Base-by-base conservation (phyloP, 192 early-diverging fungal genomes). In the Globomyces pollinis-pini region DNA sequence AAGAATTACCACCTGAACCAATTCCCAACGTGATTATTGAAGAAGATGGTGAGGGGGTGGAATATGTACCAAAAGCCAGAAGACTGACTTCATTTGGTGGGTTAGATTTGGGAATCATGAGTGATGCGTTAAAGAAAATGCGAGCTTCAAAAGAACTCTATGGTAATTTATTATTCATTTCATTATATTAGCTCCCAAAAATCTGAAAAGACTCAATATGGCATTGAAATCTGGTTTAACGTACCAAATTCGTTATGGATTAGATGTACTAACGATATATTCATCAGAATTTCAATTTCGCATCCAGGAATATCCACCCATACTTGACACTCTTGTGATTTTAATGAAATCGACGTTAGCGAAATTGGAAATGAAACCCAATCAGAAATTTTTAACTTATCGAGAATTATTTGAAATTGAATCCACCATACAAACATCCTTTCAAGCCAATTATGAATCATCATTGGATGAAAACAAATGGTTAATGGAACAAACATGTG, bases 1-100 rank as follows among this genome's bases (percentile, higher is more conserved):
- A 32, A 4, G 38, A 43, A 13, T 11, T 43, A 21, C 60, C n/a
- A 28, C 41, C 36, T 12, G 36, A 33, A 18, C 57, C 57, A 30
- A 39, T 42, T 26, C 51, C 31, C 20, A 36, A 28, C 23, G 28
- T 43, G 15, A 43, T 24, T 26, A 26, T 16, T 43, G 7, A 12
- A 1, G 21, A 12, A 33, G 32, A 28, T 21, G 15, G 58, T 31
- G 41, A 33, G 15, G 18, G 50, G 33, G 59, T 59, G 31, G 35
- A 34, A 18, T 86, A 81, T 57, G 60, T 74, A 16, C 85, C 85
- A 13, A 75, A 77, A 41, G 79, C 77, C 47, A 77, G 87, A 21
- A 79, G 73, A 20, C 74, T 90, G 5, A 86, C 90, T 50, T 83
- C 86, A 3, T 87, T 80, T 57, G 90, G 90, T 30, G 90, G 90